These are phyloP conservation scores for Dothideomycetes sp. DNA, from an alignment of 2,329 filamentous ascomycete species.

Conservation along the genomic window DNA sequence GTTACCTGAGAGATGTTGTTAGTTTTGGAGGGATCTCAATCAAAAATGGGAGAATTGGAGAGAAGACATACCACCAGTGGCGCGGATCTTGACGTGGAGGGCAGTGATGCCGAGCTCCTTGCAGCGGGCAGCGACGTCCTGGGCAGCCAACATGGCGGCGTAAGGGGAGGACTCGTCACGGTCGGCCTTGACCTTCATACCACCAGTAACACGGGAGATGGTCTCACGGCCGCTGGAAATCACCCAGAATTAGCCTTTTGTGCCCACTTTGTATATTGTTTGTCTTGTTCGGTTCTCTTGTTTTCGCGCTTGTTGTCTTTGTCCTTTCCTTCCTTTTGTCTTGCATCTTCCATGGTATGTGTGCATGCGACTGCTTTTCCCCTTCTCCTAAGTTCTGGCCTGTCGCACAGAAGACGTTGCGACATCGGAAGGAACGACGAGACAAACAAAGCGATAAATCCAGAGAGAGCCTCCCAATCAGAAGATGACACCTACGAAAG, in stretches of 20 bases:
- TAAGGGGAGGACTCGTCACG: constrained; percentile 99
- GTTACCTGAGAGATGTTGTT: constrained; percentile 54
- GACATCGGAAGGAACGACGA: not conserved
- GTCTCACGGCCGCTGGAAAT: constrained; percentile 94
- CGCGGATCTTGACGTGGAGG: constrained; percentile 99
- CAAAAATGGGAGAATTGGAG: not conserved
- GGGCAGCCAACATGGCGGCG: constrained; percentile 99
- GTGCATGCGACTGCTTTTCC: not conserved
- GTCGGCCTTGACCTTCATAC: constrained; percentile 99
- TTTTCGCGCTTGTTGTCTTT: not conserved
- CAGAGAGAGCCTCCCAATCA: no score
- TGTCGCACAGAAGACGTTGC: not conserved
- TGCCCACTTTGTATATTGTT: not conserved
- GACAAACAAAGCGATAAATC: not conserved
- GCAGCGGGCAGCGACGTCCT: constrained; percentile 81
- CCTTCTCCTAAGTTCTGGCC: not conserved
- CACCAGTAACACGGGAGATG: constrained; percentile 98
- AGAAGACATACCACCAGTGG: constrained; percentile 73
- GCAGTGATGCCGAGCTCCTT: constrained; percentile 82
- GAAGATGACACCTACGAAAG: constrained; percentile 44
- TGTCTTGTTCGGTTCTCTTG: not conserved
- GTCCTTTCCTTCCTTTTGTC: not conserved
- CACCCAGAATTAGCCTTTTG: constrained; percentile 55
- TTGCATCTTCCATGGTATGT: not conserved
- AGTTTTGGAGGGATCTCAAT: not conserved